These are phyloP conservation scores for Allomyces javanicus DNA, from an alignment of 192 early-diverging fungal genomes.

Conservation along the genomic window DNA sequence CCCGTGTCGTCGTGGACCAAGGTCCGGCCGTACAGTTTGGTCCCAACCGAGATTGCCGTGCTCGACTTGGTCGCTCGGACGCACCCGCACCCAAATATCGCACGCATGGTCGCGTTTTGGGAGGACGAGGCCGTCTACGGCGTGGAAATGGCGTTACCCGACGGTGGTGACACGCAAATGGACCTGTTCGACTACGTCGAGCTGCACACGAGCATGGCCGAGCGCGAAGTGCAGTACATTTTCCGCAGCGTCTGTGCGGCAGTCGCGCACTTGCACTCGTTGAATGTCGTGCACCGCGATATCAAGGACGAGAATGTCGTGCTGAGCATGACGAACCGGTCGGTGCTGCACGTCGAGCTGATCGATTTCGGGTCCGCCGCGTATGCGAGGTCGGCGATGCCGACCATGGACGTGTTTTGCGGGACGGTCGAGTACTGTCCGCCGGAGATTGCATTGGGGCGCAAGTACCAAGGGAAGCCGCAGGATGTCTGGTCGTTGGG, in stretches of 20 bases:
- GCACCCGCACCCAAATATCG: slow-evolving; percentile 15
- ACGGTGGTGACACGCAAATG: slow-evolving; percentile 12
- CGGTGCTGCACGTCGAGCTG: slow-evolving; percentile 25
- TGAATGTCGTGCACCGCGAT: slow-evolving; percentile 63
- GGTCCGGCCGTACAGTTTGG: slow-evolving; percentile 36
- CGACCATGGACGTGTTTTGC: slow-evolving; percentile 42
- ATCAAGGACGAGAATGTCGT: slow-evolving; percentile 85
- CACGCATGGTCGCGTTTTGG: slow-evolving; percentile 40
- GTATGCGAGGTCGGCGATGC: slow-evolving; percentile 24
- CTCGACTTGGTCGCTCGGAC: slow-evolving; percentile 32
- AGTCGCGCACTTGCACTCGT: slow-evolving; percentile 40
- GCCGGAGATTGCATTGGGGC: slow-evolving; percentile 46
- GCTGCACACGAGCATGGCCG: slow-evolving; percentile 27
- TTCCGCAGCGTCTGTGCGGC: slow-evolving; percentile 27
- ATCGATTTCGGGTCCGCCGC: slow-evolving; percentile 68
- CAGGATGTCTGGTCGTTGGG: slow-evolving; percentile 74
- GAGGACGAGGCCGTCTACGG: slow-evolving; percentile 56
- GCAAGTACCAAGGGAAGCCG: slow-evolving; percentile 47
- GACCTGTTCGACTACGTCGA: slow-evolving; percentile 56
- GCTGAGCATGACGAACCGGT: slow-evolving; percentile 27
- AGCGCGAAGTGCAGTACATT: slow-evolving; percentile 29
- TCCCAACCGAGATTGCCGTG: slow-evolving; percentile 61
- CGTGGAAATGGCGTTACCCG: slow-evolving; percentile 36
- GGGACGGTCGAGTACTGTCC: slow-evolving; percentile 61
- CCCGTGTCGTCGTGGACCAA: slow-evolving; percentile 46